Percentiles rank a stretch among this genome's conserved stretches.
These are phyloP conservation scores for Paxillus ammoniavirescens DNA, from an alignment of 768 basidiomycete species.

Conservation along the genomic window DNA sequence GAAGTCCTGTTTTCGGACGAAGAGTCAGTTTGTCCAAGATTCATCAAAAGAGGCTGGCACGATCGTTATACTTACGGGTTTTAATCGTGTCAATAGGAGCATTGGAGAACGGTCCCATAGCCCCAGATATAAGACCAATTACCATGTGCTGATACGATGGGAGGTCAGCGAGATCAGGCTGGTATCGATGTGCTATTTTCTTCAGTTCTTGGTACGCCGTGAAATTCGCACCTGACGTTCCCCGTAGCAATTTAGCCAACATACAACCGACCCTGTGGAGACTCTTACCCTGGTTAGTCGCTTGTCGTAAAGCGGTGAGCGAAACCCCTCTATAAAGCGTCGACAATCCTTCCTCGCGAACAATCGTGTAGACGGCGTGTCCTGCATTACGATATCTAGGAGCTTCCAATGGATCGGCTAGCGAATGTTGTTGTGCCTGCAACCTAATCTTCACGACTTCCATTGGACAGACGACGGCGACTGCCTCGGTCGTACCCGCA, in stretches of 20 bases:
- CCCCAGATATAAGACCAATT: constrained; percentile 93
- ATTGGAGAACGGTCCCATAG: constrained; percentile 98
- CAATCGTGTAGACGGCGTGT: constrained; percentile 92
- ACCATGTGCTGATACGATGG: constrained; percentile 96
- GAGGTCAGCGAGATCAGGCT: constrained; percentile 76
- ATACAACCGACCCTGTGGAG: constrained; percentile 5
- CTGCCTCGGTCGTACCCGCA: constrained; percentile 94
- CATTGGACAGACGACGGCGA: constrained; percentile 96
- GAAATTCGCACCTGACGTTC: constrained; percentile 80
- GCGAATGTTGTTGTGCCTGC: constrained; percentile 96
- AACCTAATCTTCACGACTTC: constrained; percentile 98
- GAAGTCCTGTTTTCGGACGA: constrained; percentile 55
- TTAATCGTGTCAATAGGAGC: constrained; percentile 96
- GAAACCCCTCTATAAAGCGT: constrained; percentile 92
- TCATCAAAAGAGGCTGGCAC: neutral
- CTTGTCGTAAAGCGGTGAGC: constrained; percentile 91
- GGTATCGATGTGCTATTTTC: constrained; percentile 69
- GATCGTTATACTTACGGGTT: constrained; percentile 61
- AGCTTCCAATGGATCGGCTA: constrained; percentile 91
- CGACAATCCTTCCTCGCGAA: constrained; percentile 84
- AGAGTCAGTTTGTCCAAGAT: constrained; percentile 2
- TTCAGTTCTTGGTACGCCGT: constrained; percentile 98
- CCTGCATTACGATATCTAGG: constrained; percentile 96
- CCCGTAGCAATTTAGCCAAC: neutral
- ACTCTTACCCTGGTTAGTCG: constrained; percentile 87